phyloP scores from a whole-genome alignment of 78 protist species.

The Dictyostelium brefeldianum region DNA sequence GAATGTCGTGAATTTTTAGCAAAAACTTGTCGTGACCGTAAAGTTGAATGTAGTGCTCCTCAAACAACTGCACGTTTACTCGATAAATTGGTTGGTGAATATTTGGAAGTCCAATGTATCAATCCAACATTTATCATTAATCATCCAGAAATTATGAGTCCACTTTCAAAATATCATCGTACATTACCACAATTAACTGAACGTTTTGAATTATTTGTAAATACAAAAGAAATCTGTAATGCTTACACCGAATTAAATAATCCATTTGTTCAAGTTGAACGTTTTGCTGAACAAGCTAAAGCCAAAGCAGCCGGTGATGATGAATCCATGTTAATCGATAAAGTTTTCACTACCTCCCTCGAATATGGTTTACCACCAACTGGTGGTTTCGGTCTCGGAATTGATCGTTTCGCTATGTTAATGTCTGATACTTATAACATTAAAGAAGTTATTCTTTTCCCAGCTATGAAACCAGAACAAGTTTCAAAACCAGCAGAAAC shows the following conservation, averaged over 20 bases:
- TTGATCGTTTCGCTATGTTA: constrained; percentile 99
- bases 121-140: constrained; percentile 99
- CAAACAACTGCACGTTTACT: constrained; percentile 97
- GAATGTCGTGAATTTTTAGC: constrained; percentile 87
- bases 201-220: constrained; percentile 99
- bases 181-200: constrained; percentile 95
- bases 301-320: constrained; percentile 92
- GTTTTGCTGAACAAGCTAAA: constrained; percentile 97
- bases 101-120: constrained; percentile 94
- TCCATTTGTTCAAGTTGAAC: constrained; percentile 98
- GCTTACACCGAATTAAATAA: constrained; percentile 99
- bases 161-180: constrained; percentile 99
- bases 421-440: constrained; percentile 95
- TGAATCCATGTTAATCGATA: constrained; percentile 97
- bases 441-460: constrained; percentile 99
- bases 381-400: constrained; percentile 99
- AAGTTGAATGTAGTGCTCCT: constrained; percentile 95
- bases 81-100: constrained; percentile 97
- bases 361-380: constrained; percentile 99
- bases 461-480: constrained; percentile 97
- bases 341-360: constrained; percentile 95
- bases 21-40: constrained; percentile 81
- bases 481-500: background rate
- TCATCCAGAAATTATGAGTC: constrained; percentile 99
- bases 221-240: constrained; percentile 96